These are phyloP conservation scores for Cladosporium sp. DNA, from an alignment of 2,329 filamentous ascomycete genomes.

Conservation along the genomic window DNA sequence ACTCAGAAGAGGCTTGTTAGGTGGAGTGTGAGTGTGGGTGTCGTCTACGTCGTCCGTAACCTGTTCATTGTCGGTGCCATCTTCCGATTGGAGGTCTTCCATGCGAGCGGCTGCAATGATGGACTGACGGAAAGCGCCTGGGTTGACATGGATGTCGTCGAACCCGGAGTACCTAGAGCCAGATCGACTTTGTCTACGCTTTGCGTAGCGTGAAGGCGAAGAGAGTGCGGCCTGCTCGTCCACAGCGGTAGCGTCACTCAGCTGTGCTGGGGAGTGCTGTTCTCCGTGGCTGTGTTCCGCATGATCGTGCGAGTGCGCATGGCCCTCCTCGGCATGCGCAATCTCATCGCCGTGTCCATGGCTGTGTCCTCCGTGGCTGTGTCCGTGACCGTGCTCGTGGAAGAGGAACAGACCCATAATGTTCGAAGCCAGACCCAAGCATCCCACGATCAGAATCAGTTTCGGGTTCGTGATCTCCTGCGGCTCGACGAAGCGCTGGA, in stretches of 20 bases:
- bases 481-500: constrained; percentile 88
- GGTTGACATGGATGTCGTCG: constrained; percentile 77
- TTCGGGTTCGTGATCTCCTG: constrained; percentile 82
- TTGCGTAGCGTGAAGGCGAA: constrained; percentile 47
- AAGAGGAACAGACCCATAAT: constrained; percentile 86
- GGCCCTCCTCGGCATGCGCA: constrained; percentile 53
- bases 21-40: constrained; percentile 32
- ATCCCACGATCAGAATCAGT: constrained; percentile 87
- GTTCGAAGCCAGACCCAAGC: constrained; percentile 81
- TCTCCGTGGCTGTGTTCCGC: constrained; percentile 56
- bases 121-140: constrained; percentile 84
- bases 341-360: constrained; percentile 40
- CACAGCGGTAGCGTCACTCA: constrained; percentile 34
- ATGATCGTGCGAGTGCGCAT: constrained; percentile 52
- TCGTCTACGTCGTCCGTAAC: constrained; percentile 34
- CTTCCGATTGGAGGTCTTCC: constrained; percentile 55
- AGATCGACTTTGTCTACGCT: constrained; percentile 62
- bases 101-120: constrained; percentile 81
- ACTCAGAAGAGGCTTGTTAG: constrained; percentile 36
- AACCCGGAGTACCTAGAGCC: constrained; percentile 59
- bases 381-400: constrained; percentile 81
- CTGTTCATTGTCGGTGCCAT: constrained; percentile 57
- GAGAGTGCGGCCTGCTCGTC: constrained; percentile 21
- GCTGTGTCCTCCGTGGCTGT: constrained; percentile 52
- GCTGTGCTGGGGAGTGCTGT: constrained; percentile 31